Base-by-base conservation (phyloP, 2,329 filamentous ascomycete species). In the Fusarium succisae region DNA sequence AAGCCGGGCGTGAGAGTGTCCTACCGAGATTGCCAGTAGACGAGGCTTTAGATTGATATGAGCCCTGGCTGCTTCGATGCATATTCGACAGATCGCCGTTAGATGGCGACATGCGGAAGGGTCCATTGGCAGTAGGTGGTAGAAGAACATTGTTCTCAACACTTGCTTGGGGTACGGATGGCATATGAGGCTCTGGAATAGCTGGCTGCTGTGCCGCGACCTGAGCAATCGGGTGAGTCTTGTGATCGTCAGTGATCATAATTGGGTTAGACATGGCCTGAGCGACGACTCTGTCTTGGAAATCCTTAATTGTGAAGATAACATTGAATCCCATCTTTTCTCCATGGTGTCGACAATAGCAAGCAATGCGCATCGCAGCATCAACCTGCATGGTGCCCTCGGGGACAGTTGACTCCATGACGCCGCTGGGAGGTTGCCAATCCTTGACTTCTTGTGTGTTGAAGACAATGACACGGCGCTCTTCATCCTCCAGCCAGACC, bases 191-290 rank as follows among this genome's bases (percentile, higher is more conserved):
- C 55, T 82, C 81, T 11, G 79, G 76, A 54, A 81, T 76, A 22
- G 75, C 67, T n/a, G 76, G 72, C 44, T 80, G 76, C 38, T 79
- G 80, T 51, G 78, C 66, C 12, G 74, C 66, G 11, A 76, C 54
- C 39, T 81, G 78, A 11, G 80, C 74, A 66, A 80, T 79, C 9
- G 80, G 79, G 77, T 94, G 93, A 13, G 94, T 98, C 85, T 98
- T 98, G 85, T 98, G 96, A 79, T 99, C 96, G 80, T 99, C 96
- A 3, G 96, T 98, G 73, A 98, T 98, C 89, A 98, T 96, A 74
- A 98, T 97, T 1, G 94, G 93, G 63, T 92, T 91, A 26, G 94
- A 94, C 74, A 98, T 92, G 59, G 91, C 91, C 83, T 99, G 96
- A 12, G 94, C 93, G 48, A 98, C 85, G 38, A 98, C 85, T 50